A percentile compares a stretch with the other conserved stretches of the same genome.
phyloP scores from a whole-genome alignment of 2,329 filamentous ascomycete species.

The Aspergillus pseudotamarii region DNA sequence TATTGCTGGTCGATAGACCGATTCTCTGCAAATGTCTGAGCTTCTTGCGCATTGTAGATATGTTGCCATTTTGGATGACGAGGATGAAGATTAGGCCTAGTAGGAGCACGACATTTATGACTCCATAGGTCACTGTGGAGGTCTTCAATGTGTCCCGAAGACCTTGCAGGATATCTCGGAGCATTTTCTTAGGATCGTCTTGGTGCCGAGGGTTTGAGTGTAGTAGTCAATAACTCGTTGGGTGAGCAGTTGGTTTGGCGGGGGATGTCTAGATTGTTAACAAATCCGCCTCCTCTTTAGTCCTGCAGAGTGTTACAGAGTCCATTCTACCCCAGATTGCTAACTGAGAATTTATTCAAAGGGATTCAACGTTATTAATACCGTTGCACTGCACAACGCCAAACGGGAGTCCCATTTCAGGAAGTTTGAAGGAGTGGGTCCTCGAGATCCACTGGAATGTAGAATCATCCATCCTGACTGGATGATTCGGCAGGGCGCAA shows the following conservation, averaged over 20 bases:
- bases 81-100: background rate
- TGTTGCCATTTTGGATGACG: background rate
- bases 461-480: background rate
- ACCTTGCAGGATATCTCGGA: background rate
- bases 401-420: background rate
- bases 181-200: background rate
- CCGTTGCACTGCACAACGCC: background rate
- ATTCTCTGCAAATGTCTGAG: background rate
- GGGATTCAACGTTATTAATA: background rate
- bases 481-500: background rate
- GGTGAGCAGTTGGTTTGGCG: background rate
- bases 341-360: background rate
- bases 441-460: background rate
- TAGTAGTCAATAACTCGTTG: background rate
- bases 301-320: background rate
- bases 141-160: background rate
- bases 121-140: background rate
- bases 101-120: background rate
- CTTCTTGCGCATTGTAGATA: background rate
- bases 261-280: background rate
- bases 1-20: slow-evolving; percentile 3
- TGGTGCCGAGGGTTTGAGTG: background rate
- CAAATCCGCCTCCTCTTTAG: background rate
- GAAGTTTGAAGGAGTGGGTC: background rate
- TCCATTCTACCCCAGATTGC: background rate